A percentile compares a stretch with the other conserved stretches of the same genome.
These are phyloP conservation scores for Odonthalia washingtoniensis DNA, from an alignment of 31 red algal species.

Conservation along the genomic window DNA sequence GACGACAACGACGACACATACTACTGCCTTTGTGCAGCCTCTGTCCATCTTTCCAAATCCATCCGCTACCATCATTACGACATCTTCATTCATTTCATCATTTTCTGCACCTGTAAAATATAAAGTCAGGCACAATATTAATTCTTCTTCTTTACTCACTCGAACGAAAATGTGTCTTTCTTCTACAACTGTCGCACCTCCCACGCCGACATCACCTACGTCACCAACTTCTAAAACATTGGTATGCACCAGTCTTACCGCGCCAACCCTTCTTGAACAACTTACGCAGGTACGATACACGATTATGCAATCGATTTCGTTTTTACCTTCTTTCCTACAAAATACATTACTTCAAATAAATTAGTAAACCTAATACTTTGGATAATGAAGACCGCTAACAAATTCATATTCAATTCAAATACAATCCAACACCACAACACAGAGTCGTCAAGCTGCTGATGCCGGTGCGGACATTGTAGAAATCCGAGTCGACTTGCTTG, in stretches of 20 bases:
- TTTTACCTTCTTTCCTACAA: neutral
- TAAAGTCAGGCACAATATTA: too few relatives aligned
- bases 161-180: too few relatives aligned
- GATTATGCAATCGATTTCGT: neutral
- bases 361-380: neutral
- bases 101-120: too few relatives aligned
- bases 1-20: too few relatives aligned
- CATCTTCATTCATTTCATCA: too few relatives aligned
- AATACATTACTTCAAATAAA: neutral
- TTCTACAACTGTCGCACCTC: too few relatives aligned
- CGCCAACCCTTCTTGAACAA: conserved; percentile 47
- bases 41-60: too few relatives aligned
- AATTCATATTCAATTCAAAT: neutral
- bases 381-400: neutral
- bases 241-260: conserved; percentile 80
- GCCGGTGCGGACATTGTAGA: conserved; percentile 89
- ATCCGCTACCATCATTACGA: too few relatives aligned
- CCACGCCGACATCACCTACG: neutral
- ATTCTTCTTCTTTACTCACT: too few relatives aligned
- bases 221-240: conserved; percentile 24
- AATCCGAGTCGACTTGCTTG: conserved; percentile 80
- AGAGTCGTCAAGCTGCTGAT: conserved; percentile 23
- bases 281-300: conserved; percentile 47
- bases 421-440: too few relatives aligned
- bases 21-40: too few relatives aligned